Evolutionary conservation across 805 yeast genomes (phyloP), one percentile per base, ranked within the genome.

Genomic region (Torulaspora franciscae): DNA sequence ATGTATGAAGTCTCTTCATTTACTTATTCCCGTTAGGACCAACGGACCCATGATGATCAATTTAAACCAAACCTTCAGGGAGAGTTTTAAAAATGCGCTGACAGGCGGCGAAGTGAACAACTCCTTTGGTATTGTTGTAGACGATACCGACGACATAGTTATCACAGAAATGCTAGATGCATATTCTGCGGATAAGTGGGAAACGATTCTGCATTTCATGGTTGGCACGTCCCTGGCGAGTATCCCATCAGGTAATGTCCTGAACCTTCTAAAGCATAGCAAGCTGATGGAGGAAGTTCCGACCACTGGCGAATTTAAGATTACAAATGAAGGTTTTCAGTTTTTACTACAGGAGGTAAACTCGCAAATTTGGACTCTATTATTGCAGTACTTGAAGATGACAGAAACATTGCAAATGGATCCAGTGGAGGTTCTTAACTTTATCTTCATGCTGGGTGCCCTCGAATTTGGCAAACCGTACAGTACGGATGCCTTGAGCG

Each of bases 291-390:
- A 85, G 58, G 82, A 84, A 17, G 57, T 58, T 8, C 62, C 60
- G 14, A 42, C 55, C 6, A 55, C 69, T 44, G 59, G 67, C 42
- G 56, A 70, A 51, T 68, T 87, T 64, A 71, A 76, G 40, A 93
- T 93, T 59, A 91, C 99, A 1, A 85, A 88, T 54, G 78, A 80
- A 34, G 99, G 99, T 13, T 93, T 93, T 66, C 99, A 93, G 68
- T 93, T 93, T 58, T 67, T 93, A 49, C 70, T 93, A 35, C 99
- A 91, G 65, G 96, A 90, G 57, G 85, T 85, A 22, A 89, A 88
- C 61, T 84, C 95, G 0, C 99, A 93, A 65, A 83, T 93, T 13
- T 93, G 99, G 99, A 83, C 96, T 0, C 68, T 93, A 32, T 68
- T 93, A 37, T 68, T 93, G 32, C 96, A 93, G 61, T 93, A 93